phyloP scores from a whole-genome alignment of 768 basidiomycete genomes.

The Mycena vitilis region DNA sequence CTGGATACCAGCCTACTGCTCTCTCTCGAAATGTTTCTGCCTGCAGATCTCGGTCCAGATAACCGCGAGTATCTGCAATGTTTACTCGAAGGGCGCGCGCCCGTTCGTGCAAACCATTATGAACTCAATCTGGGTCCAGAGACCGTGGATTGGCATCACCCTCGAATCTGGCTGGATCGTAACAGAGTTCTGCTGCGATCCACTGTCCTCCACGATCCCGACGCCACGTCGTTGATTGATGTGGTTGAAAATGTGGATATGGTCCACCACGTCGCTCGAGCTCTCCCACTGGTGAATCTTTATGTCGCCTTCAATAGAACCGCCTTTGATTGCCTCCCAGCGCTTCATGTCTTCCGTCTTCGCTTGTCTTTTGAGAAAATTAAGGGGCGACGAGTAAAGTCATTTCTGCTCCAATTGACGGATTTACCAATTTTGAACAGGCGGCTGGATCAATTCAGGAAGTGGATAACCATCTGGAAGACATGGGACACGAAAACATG shows the following conservation, averaged over 20 bases:
- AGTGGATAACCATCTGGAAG: slow-evolving; percentile 22
- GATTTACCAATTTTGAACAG: slow-evolving; percentile 1
- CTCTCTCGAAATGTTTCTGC: slow-evolving; percentile 16
- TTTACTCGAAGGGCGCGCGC: slow-evolving; percentile 10
- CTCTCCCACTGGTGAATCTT: slow-evolving; percentile 26
- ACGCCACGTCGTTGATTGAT: slow-evolving; percentile 4
- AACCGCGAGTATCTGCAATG: slow-evolving; percentile 24
- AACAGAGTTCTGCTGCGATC: slow-evolving; percentile 20
- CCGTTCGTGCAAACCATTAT: slow-evolving; percentile 17
- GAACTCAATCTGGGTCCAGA: slow-evolving; percentile 29
- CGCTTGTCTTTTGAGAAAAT: slow-evolving; percentile 20
- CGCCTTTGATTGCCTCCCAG: not conserved
- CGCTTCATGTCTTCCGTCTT: slow-evolving; percentile 27
- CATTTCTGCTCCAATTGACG: not conserved
- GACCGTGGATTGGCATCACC: slow-evolving; percentile 27
- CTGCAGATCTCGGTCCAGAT: not conserved
- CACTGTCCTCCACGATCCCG: slow-evolving; percentile 17
- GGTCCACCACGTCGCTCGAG: slow-evolving; percentile 13
- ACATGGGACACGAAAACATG: slow-evolving; percentile 27
- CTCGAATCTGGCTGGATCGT: slow-evolving; percentile 21
- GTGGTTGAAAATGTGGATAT: slow-evolving; percentile 30
- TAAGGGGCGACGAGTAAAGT: slow-evolving; percentile 3
- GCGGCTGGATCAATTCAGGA: slow-evolving; percentile 19
- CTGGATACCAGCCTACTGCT: not conserved
- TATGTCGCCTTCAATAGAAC: too few relatives aligned